Evolutionary conservation across 345 rosid genomes (phyloP), one percentile per base, ranked within the genome.

Genomic region (Camelina neglecta): DNA sequence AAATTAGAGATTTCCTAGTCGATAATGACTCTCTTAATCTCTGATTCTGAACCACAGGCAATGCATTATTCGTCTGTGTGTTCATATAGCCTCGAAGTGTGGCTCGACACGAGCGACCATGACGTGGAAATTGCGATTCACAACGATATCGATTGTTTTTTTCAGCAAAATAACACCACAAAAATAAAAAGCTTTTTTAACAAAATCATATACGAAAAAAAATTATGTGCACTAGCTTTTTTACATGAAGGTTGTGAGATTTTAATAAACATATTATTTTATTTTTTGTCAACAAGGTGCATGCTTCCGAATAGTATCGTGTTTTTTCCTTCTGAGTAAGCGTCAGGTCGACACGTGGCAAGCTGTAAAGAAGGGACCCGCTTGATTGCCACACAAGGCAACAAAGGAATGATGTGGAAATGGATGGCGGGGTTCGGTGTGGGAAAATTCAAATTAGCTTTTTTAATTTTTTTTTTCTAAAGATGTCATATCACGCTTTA

Each of bases 41-140:
- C 12, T 61, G 23, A 41, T 45, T 50, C 72, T 35, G 7, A 7
- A 35, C 38, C 38, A 35, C 38, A 35, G 7, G 38, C 8, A 8
- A 75, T 67, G 61, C 60, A 66, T 75, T 49, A 66, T 36, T 35
- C 36, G 31, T 38, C 26, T 75, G 60, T 48, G 72, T 49, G 72
- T 49, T 58, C 73, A 38, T 48, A 38, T 66, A 67, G 38, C 53
- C 33, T 75, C 47, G 24, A 75, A 75, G 67, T 66, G 60, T 29
- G 67, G 78, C 67, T 75, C 55, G 73, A 75, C 67, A 75, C 73
- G 55, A 75, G 67, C 61, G 55, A 53, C 61, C 61, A 59, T 59
- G 78, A 74, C 42, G 16, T 38, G 1, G 47, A 12, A 59, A 47
- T 49, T 67, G 36, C 12, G 53, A 58, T 67, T 10, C 57, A 24